Evolutionary conservation across 2,329 filamentous ascomycete genomes (phyloP), one percentile per base, ranked within the genome.

Genomic region (Colletotrichum horii): DNA sequence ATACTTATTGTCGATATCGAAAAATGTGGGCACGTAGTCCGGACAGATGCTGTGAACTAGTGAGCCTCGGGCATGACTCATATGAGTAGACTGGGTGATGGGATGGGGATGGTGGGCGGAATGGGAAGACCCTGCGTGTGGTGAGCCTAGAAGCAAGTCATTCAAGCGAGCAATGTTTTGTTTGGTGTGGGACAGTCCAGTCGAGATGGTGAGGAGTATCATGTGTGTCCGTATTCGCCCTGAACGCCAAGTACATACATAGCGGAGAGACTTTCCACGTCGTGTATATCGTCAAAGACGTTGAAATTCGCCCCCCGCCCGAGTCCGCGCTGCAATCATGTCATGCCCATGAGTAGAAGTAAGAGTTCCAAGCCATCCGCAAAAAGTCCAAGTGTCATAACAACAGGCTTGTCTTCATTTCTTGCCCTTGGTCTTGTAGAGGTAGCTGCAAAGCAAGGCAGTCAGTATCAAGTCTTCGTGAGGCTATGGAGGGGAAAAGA

Each of bases 391-490:
- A 73, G 56, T 26, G 34, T 52, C n/a, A 26, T 30, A 28, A 65
- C 22, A 36, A 16, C 22, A 38, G 58, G 48, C 24, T 75, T 24
- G 70, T 56, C 56, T 28, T 74, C 34, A 83, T 79, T 81, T 82
- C 79, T 83, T 82, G 67, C 78, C 80, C 78, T 81, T 83, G 68
- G 80, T 79, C 81, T 83, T 84, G 79, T 82, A 81, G 61, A 84
- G 80, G 78, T 83, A 84, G 62, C 83, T 85, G 68, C n/a, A 16
- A n/a, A 32, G 12, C 4, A 14, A 12, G 24, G 8, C 15, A 32
- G 66, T 65, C 28, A 69, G 55, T n/a, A 30, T 19, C 22, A 3
- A 8, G 24, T 24, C 60, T 22, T 16, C 3, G 8, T 3, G n/a
- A 4, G 2, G 16, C 2, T 22, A 28, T 15, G 14, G 55, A 26